These are phyloP conservation scores for Blastobotrys buckinghamii DNA, from an alignment of 1,139 yeast species.

Conservation along the genomic window DNA sequence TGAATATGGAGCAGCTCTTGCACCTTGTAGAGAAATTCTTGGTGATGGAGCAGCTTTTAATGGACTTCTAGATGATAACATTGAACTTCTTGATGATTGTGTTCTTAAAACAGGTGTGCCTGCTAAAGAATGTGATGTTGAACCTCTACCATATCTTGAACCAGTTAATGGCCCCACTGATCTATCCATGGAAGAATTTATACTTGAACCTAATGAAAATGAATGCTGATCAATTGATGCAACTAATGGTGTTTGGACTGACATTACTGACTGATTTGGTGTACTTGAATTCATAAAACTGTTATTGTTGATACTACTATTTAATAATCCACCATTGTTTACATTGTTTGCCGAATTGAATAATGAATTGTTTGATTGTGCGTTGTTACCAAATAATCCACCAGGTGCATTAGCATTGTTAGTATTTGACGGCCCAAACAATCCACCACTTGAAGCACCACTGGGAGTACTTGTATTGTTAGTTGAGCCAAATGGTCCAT, in stretches of 20 bases:
- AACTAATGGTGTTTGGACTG: slow-evolving; percentile 14
- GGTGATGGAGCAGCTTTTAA: slow-evolving; percentile 15
- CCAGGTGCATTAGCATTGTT: not conserved
- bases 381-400: slow-evolving; percentile 13
- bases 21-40: slow-evolving; percentile 7
- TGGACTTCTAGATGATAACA: not conserved
- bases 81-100: slow-evolving; percentile 3
- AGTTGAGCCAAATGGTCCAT: slow-evolving; percentile 14
- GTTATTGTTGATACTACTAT: slow-evolving; percentile 24
- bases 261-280: slow-evolving; percentile 13
- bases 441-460: slow-evolving; percentile 15
- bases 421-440: slow-evolving; percentile 31
- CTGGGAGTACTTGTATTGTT: slow-evolving; percentile 16
- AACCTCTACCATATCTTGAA: slow-evolving; percentile 11
- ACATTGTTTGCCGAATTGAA: slow-evolving; percentile 1
- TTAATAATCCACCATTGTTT: slow-evolving; percentile 15
- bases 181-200: slow-evolving; percentile 26
- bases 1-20: slow-evolving; percentile 11
- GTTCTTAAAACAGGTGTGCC: slow-evolving; percentile 10
- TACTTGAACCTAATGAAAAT: slow-evolving; percentile 45
- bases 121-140: not conserved
- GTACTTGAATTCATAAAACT: slow-evolving; percentile 4
- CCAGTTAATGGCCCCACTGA: slow-evolving; percentile 21
- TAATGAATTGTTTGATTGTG: slow-evolving; percentile 22
- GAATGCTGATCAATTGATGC: slow-evolving; percentile 57